Base-by-base conservation (phyloP, 805 yeast species). In the Myxozyma neglecta region DNA sequence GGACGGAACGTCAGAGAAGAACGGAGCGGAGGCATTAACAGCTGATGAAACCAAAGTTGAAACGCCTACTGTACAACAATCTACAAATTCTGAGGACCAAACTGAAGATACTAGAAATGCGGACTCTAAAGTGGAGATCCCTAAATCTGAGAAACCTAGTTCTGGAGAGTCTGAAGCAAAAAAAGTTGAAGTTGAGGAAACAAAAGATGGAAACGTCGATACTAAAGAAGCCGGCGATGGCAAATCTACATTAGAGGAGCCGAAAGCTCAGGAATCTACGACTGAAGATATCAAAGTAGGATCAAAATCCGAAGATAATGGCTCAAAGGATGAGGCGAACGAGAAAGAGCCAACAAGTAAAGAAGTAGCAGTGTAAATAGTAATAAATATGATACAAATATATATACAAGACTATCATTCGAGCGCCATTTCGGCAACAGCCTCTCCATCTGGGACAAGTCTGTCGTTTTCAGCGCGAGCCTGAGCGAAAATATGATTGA, bases 401-500 rank as follows among this genome's bases (percentile, higher is more conserved):
- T 13, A 42, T 51, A 20, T 51, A 51, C 55, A 51, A 39, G 10
- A 37, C 48, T 24, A n/a, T 49, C 29, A 51, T 4, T 51, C 55
- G 13, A 29, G 42, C 35, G 24, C 32, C 55, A 51, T 51, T 13
- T 51, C 55, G n/a, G 29, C 14, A 39, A 51, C 42, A 6, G 35
- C 55, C 29, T 40, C 55, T 18, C 29, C 46, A 32, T 51, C 55
- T 10, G 55, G 46, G 14, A 24, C 55, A n/a, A 40, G 32, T 14
- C 67, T 42, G 13, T 58, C 63, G 45, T 65, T 64, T 37, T 65
- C 68, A 13, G 68, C 66, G 32, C 67, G 18, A 7, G 65, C 43
- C 24, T 64, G 68, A 9, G 34, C 61, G 9, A 59, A 34, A 14
- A 57, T n/a, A 44, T 64, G 57, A 6, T 55, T 55, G 4, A 61